Evolutionary conservation across 73 alveolate species (phyloP).

Genomic region (Durusdinium trenchii): DNA sequence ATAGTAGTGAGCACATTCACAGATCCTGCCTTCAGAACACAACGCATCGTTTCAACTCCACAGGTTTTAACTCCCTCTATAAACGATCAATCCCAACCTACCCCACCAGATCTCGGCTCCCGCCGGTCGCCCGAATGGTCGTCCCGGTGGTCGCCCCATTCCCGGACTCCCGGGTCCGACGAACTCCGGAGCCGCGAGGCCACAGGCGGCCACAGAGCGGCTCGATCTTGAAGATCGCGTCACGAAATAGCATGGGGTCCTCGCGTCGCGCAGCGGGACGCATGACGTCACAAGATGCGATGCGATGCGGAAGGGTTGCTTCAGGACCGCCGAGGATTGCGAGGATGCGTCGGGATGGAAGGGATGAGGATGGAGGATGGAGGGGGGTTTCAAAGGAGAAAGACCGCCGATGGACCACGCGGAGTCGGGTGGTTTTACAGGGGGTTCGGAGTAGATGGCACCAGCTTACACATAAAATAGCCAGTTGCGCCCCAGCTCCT

Average conservation of each 20-base stretch:
- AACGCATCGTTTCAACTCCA: no score
- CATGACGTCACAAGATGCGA: not conserved
- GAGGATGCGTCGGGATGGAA: no score
- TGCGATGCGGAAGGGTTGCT: no score
- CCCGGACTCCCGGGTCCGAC: not conserved
- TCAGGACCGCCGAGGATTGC: no score
- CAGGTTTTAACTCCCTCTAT: not conserved
- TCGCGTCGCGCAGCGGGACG: slow-evolving; percentile 71
- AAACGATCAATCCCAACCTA: not conserved
- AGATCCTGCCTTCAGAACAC: no score
- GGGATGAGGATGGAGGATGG: no score
- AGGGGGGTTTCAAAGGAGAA: no score
- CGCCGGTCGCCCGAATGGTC: not conserved
- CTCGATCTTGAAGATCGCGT: slow-evolving; percentile 99
- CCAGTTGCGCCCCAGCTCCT: no score
- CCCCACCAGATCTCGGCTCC: not conserved
- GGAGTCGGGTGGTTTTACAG: no score
- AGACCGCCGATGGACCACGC: not conserved
- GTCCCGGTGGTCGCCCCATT: not conserved
- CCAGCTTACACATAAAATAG: no score
- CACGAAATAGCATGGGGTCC: slow-evolving; percentile 99
- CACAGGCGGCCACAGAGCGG: slow-evolving; percentile 99
- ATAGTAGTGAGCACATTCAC: no score
- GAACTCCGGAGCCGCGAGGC: slow-evolving; percentile 96
- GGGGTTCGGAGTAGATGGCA: no score